Base-by-base conservation (phyloP, 140 eudicot genomes). In the Erigeron philadelphicus region DNA sequence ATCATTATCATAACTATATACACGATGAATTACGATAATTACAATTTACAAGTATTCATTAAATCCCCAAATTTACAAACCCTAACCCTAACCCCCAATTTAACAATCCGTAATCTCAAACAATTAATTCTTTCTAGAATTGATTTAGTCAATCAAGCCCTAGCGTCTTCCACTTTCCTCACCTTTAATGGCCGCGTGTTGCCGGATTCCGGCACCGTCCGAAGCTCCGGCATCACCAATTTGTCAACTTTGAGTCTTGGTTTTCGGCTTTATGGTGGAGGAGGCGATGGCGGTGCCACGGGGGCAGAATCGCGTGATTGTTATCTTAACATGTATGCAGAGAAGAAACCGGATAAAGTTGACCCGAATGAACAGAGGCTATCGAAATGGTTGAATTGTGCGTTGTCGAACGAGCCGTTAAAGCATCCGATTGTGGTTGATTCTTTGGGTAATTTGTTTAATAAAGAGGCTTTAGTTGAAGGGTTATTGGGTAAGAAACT, bases 221-320 rank as follows among this genome's bases (percentile, higher is more conserved):
- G 9, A 15, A 43, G 13, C 53, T 23, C 86, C 53, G 68, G 47
- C 19, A 66, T 90, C 40, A 45, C 71, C 19, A 88, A 80, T 21
- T 64, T 38, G 5, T 82, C 87, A 9, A 85, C 90, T n/a, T 59
- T 90, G 17, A 72, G 43, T 35, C 83, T 88, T 5, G 77, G 57
- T 43, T 42, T 79, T 35, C 87, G 90, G 17, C 75, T 82, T 31
- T 59, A 6, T 0, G 97, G 96, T 10, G 97, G 97, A 19, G 96
- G 97, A 1, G 96, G 96, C 0, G 97, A 91, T 81, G 97, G 96
- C 13, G 97, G 97, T 11, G 82, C 96, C 42, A 91, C 97, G 11
- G 82, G 97, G 10, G 97, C 97, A 0, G 97, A 91, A 84, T 91
- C 97, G 0, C 88, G 97, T 8, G 97, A 91, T 73, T 91, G 97